A percentile compares a stretch with the other conserved stretches of the same genome.
These are phyloP conservation scores for Polytrichum formosum DNA, from an alignment of 225 moss, liverwort and hornwort species.

Conservation along the genomic window DNA sequence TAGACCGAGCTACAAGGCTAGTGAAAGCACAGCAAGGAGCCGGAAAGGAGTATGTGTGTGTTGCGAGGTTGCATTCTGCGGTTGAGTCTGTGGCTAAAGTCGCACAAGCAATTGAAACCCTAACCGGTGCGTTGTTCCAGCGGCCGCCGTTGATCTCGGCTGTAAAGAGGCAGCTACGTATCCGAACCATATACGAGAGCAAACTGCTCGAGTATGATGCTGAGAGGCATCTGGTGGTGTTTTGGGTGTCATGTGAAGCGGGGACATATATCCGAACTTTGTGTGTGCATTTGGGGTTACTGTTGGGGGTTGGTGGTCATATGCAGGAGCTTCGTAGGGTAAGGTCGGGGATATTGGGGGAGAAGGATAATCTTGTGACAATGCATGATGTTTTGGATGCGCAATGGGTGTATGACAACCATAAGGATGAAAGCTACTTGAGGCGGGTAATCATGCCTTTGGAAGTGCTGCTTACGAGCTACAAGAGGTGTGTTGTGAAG, in stretches of 20 bases:
- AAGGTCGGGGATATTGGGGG: conserved; percentile 87
- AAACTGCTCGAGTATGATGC: conserved; percentile 93
- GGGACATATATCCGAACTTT: conserved; percentile 94
- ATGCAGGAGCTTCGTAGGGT: conserved; percentile 98
- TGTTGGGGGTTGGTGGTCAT: conserved; percentile 87
- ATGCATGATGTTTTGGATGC: conserved; percentile 98
- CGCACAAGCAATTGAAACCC: conserved; percentile 86
- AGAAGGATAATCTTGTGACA: conserved; percentile 91
- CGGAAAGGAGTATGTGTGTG: conserved; percentile 97
- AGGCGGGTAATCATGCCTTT: conserved; percentile 89
- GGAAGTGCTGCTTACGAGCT: conserved; percentile 90
- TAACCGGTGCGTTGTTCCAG: conserved; percentile 89
- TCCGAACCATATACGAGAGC: conserved; percentile 92
- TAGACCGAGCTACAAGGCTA: conserved; percentile 85
- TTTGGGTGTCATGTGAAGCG: conserved; percentile 95
- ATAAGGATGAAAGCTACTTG: conserved; percentile 88
- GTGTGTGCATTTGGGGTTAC: conserved; percentile 84
- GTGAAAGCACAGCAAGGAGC: conserved; percentile 99
- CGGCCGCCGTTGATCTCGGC: conserved; percentile 87
- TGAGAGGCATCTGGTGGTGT: conserved; percentile 89
- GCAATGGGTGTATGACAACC: conserved; percentile 91
- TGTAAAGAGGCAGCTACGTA: conserved; percentile 91
- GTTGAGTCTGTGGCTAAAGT: conserved; percentile 85
- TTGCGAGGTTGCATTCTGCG: conserved; percentile 81
- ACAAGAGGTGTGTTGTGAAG: conserved; percentile 89